These are phyloP conservation scores for Bipolaris zeicola DNA, from an alignment of 2,329 filamentous ascomycete species.

Conservation along the genomic window DNA sequence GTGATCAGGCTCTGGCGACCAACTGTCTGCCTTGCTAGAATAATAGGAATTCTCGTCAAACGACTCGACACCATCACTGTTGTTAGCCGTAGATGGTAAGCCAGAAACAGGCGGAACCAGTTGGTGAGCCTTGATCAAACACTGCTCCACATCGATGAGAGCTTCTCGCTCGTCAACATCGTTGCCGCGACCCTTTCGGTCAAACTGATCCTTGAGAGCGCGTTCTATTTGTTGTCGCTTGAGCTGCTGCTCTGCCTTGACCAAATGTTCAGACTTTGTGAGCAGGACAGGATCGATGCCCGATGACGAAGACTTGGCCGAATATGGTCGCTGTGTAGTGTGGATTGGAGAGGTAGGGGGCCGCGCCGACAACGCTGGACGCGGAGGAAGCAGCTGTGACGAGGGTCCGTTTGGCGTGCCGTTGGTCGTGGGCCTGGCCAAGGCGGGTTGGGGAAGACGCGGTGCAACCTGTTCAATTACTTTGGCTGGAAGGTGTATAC, in stretches of 20 bases:
- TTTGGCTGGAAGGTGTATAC: slow-evolving; percentile 63
- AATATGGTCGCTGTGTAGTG: slow-evolving; percentile 40
- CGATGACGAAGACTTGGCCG: slow-evolving; percentile 58
- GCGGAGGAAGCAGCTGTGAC: slow-evolving; percentile 36
- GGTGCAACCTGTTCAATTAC: slow-evolving; percentile 53
- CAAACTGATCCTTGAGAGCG: slow-evolving; percentile 75
- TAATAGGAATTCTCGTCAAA: slow-evolving; percentile 96
- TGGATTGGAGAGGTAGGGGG: slow-evolving; percentile 28
- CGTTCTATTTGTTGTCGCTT: slow-evolving; percentile 83
- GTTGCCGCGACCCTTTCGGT: slow-evolving; percentile 61
- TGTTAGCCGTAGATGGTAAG: slow-evolving; percentile 59
- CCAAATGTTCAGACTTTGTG: slow-evolving; percentile 82
- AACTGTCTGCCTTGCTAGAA: slow-evolving; percentile 87
- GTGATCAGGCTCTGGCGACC: slow-evolving; percentile 59
- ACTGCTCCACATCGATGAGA: slow-evolving; percentile 51
- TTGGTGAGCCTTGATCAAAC: slow-evolving; percentile 66
- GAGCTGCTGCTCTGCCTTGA: slow-evolving; percentile 79
- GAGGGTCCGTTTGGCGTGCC: slow-evolving; percentile 35
- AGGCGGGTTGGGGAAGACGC: slow-evolving; percentile 36
- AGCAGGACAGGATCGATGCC: slow-evolving; percentile 83
- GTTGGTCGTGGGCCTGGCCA: slow-evolving; percentile 40
- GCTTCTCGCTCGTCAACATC: slow-evolving; percentile 56
- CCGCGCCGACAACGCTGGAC: slow-evolving; percentile 38
- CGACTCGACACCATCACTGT: slow-evolving; percentile 74
- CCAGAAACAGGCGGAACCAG: slow-evolving; percentile 73